These are phyloP conservation scores for Selaginella tamariscina DNA, from an alignment of 75 land plant genomes.

Conservation along the genomic window DNA sequence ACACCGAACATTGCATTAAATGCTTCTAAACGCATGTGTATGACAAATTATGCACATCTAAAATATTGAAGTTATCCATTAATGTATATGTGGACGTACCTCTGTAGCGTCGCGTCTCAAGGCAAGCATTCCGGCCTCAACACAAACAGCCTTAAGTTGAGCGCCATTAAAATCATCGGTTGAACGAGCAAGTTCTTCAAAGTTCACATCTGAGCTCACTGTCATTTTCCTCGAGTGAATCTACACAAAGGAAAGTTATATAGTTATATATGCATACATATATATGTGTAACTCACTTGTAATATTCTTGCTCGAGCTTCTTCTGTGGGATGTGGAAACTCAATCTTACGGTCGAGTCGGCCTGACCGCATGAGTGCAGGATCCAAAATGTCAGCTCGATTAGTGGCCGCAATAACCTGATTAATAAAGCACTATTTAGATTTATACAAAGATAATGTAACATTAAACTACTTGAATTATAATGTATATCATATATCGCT, in stretches of 20 bases:
- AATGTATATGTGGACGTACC: not conserved
- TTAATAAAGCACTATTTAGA: not conserved
- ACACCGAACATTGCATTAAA: no score
- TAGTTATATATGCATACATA: not conserved
- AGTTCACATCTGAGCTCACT: not conserved
- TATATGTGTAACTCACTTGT: not conserved
- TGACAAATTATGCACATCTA: no score
- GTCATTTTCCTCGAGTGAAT: constrained; percentile 7
- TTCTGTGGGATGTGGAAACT: constrained; percentile 8
- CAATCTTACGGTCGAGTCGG: constrained; percentile 1
- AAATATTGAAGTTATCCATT: no score
- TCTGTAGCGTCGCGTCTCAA: constrained; percentile 9
- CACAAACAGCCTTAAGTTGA: constrained; percentile 8
- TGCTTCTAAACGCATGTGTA: no score
- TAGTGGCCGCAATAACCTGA: constrained; percentile 5
- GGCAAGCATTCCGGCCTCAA: constrained; percentile 7
- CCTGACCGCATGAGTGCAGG: constrained; percentile 11
- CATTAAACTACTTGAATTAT: no score
- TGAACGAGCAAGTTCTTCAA: not conserved
- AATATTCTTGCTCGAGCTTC: constrained; percentile 11
- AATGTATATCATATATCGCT: no score
- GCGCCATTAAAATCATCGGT: constrained; percentile 13
- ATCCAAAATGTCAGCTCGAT: constrained; percentile 9
- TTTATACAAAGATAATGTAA: not conserved
- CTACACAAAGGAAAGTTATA: not conserved